Evolutionary conservation across 768 basidiomycete genomes (phyloP).

Genomic region (Lentinula edodes): DNA sequence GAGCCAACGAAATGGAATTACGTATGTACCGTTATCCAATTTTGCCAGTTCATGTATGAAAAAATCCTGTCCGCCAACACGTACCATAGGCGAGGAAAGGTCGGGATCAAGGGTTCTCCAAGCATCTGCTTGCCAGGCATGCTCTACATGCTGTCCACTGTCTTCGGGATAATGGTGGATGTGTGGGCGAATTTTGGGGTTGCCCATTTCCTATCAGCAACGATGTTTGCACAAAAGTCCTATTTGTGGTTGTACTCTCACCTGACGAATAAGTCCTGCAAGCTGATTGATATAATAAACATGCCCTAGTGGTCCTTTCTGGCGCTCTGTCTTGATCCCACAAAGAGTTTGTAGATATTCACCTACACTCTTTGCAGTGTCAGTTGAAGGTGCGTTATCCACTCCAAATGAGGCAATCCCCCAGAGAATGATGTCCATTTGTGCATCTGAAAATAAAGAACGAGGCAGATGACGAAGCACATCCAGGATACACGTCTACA

Average conservation of each 20-base stretch:
- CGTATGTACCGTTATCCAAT: not conserved
- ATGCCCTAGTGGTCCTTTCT: slow-evolving; percentile 25
- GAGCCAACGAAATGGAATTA: not conserved
- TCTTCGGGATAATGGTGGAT: slow-evolving; percentile 15
- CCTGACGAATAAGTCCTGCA: slow-evolving; percentile 1
- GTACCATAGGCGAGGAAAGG: not conserved
- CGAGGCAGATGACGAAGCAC: slow-evolving; percentile 3
- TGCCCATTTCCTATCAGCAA: slow-evolving; percentile 22
- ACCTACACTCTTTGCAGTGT: not conserved
- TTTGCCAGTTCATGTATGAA: not conserved
- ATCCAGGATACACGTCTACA: slow-evolving; percentile 4
- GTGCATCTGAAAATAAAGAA: not conserved
- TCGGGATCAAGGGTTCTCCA: slow-evolving; percentile 1
- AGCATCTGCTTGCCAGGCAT: slow-evolving; percentile 11
- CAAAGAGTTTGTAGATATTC: slow-evolving; percentile 14
- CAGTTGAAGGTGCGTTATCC: slow-evolving; percentile 1
- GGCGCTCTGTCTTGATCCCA: no score
- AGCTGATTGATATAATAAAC: slow-evolving; percentile 26
- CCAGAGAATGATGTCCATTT: not conserved
- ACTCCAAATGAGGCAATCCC: not conserved
- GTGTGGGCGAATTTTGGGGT: slow-evolving; percentile 11
- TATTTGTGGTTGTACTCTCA: not conserved
- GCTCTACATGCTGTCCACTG: not conserved
- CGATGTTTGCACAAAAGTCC: not conserved
- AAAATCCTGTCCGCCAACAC: not conserved